Evolutionary conservation across 495 filamentous ascomycete species (phyloP), one percentile per base, ranked within the genome.

Genomic region (Xylaria scruposa): DNA sequence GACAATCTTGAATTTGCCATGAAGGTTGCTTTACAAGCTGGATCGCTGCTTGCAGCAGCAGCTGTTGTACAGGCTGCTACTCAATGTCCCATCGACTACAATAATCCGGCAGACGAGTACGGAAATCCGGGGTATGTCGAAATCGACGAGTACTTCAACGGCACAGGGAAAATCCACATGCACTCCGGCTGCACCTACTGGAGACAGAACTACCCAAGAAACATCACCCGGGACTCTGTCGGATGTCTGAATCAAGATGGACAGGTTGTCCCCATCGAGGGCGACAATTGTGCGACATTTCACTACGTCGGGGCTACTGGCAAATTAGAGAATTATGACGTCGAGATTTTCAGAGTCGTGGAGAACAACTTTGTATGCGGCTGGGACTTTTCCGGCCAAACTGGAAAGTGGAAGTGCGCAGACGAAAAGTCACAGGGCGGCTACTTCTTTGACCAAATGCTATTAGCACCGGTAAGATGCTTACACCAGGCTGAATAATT

Each of bases 121-220:
- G 46, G 6, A 0, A 49, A n/a, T 19, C 46, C 46, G 5, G 46
- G 17, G n/a, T 49, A 49, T 19, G 46, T 49, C 15, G 46, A n/a
- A 7, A 19, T 21, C 46, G 19, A 49, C 17, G 3, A 4, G 4
- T 49, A 19, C 17, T 64, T 64, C 61, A 38, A 24, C 33, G 61
- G 38, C 13, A 47, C 38, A 7, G 61, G 61, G 10, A 26, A 46
- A 38, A 29, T 64, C 3, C 38, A 46, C 44, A n/a, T 64, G 38
- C 61, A 40, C 40, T 13, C 61, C 3, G 61, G 61, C 40, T 64
- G 61, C 40, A 64, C 61, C n/a, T 44, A 44, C 40, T 64, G 61
- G 61, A 40, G 61, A 9, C 61, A 64, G 40, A 47, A 47, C 21
- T 59, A 59, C 56, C 56, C 56, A 6, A 31, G 56, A 29, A 17